Evolutionary conservation across 345 rosid species (phyloP).

Genomic region (Angophora floribunda): DNA sequence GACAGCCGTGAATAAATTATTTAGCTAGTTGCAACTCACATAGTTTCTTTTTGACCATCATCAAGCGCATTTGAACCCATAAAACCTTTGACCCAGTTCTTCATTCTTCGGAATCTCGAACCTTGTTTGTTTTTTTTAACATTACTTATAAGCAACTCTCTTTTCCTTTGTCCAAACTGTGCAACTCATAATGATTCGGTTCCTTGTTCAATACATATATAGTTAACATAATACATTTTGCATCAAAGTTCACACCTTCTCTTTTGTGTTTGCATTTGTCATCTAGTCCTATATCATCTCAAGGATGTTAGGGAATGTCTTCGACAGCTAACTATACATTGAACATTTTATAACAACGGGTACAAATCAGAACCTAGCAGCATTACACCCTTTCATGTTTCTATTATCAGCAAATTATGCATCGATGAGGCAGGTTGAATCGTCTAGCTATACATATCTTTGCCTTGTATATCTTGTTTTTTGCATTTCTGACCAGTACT

Average conservation of each 20-base stretch:
- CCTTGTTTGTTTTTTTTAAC: neutral
- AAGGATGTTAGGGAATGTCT: neutral
- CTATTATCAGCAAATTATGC: neutral
- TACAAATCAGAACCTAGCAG: neutral
- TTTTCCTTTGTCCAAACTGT: neutral
- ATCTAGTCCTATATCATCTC: slow-evolving; percentile 6
- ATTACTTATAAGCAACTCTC: neutral
- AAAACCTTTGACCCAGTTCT: neutral
- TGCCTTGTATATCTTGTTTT: neutral
- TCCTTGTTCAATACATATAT: neutral
- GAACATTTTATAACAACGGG: neutral
- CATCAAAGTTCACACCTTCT: neutral
- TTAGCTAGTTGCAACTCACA: neutral
- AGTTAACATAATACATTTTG: neutral
- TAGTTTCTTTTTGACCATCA: slow-evolving; percentile 1
- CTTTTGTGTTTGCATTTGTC: neutral
- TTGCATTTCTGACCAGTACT: neutral
- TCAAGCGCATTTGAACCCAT: neutral
- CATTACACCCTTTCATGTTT: neutral
- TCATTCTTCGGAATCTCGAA: neutral
- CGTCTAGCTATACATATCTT: neutral
- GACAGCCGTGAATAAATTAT: neutral
- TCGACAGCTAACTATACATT: neutral
- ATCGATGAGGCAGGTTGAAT: neutral
- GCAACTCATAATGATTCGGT: neutral